These are phyloP conservation scores for Alnus glutinosa DNA, from an alignment of 306 rosid species.

Conservation along the genomic window DNA sequence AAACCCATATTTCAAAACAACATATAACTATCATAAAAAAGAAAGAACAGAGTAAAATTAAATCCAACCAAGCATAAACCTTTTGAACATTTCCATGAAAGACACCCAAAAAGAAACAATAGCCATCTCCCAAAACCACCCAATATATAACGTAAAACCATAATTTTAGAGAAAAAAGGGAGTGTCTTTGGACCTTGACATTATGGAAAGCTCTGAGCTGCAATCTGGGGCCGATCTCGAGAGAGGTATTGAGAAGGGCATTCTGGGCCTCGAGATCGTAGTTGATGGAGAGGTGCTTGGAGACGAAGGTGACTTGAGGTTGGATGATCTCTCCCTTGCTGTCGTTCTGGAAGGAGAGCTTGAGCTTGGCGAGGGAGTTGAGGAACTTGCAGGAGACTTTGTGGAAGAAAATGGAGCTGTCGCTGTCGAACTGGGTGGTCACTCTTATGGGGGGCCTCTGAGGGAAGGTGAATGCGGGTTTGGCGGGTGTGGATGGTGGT, in stretches of 20 bases:
- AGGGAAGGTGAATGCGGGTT: constrained; percentile 43
- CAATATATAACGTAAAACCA: not conserved
- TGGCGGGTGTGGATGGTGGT: constrained; percentile 31
- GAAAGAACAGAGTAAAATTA: not conserved
- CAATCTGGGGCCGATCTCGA: constrained; percentile 64
- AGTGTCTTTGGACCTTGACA: constrained; percentile 52
- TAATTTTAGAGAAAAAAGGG: not conserved
- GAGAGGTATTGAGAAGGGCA: constrained; percentile 60
- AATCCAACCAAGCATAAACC: not conserved
- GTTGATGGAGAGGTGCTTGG: constrained; percentile 65
- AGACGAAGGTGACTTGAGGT: constrained; percentile 63
- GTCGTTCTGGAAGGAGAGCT: constrained; percentile 61
- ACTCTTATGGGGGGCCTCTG: constrained; percentile 63
- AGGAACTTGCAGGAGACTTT: constrained; percentile 81
- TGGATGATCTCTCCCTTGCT: constrained; percentile 59
- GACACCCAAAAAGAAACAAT: not conserved
- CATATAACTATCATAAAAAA: not conserved
- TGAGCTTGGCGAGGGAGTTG: constrained; percentile 73
- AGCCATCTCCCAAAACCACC: not conserved
- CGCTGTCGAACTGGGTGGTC: constrained; percentile 90
- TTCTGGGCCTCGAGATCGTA: constrained; percentile 63
- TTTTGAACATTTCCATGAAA: not conserved
- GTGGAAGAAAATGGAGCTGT: constrained; percentile 63
- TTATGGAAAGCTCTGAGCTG: constrained; percentile 65
- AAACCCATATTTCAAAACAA: not conserved